Conservation (phyloP, 192 early-diverging fungal genomes). For the Gaertneriomyces semiglobifer region DNA sequence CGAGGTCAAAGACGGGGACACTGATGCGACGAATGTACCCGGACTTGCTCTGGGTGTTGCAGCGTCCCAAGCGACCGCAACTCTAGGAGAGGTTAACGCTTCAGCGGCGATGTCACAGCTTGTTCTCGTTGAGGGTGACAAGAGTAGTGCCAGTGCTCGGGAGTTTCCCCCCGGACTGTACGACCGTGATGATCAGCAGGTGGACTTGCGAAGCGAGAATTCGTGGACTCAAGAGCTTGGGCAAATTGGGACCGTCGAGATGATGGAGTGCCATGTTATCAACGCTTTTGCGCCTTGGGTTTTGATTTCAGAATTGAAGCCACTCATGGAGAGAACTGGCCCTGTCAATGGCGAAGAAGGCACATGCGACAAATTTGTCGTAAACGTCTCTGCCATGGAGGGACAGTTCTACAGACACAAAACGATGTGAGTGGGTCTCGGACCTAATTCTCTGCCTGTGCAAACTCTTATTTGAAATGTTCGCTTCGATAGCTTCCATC, state of each 20-base stretch:
- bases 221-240: constrained; percentile 52
- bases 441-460: neutral
- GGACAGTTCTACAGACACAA: constrained; percentile 59
- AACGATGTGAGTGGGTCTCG: constrained; percentile 38
- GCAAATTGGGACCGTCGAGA: constrained; percentile 49
- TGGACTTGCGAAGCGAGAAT: constrained; percentile 49
- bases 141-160: neutral
- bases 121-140: constrained; percentile 34
- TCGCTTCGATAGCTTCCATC: constrained; percentile 17
- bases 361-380: constrained; percentile 46
- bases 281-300: constrained; percentile 59
- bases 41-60: constrained; percentile 18
- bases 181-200: constrained; percentile 56
- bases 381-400: constrained; percentile 59
- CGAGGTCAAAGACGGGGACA: constrained; percentile 7
- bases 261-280: constrained; percentile 60
- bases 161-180: constrained; percentile 45
- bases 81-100: constrained; percentile 25
- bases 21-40: neutral
- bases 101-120: constrained; percentile 48
- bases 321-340: constrained; percentile 40
- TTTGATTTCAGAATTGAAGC: constrained; percentile 49
- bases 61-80: constrained; percentile 19
- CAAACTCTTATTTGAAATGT: neutral
- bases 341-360: constrained; percentile 21